Conservation (phyloP, 1,284 basidiomycete genomes). For the Phenoliferia sp. region DNA sequence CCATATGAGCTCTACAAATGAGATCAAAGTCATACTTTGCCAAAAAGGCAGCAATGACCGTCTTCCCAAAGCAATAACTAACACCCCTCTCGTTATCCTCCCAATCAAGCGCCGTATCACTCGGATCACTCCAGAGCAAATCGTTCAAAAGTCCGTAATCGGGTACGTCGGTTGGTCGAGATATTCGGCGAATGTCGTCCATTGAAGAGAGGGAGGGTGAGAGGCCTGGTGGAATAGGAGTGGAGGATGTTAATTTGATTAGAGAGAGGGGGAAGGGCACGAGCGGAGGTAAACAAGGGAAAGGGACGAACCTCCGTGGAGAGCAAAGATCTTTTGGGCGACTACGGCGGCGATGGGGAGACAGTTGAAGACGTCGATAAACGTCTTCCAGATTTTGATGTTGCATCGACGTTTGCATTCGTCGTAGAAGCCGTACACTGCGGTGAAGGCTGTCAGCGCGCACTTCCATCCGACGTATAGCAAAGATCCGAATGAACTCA, state of each 20-base stretch:
- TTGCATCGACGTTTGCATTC: constrained; percentile 99
- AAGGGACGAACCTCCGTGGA: constrained; percentile 60
- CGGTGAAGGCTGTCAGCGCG: neutral
- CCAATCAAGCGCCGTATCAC: constrained; percentile 96
- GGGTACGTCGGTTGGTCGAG: constrained; percentile 97
- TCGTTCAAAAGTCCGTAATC: constrained; percentile 98
- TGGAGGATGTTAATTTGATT: neutral
- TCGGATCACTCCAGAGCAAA: constrained; percentile 96
- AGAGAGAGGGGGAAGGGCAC: neutral
- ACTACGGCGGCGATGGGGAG: constrained; percentile 98
- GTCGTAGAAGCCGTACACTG: constrained; percentile 99
- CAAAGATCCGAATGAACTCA: constrained; percentile 47
- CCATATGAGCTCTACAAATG: constrained; percentile 99
- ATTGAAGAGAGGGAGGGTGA: constrained; percentile 96
- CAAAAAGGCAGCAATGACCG: constrained; percentile 88
- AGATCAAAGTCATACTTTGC: constrained; percentile 82
- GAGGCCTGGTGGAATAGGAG: constrained; percentile 45
- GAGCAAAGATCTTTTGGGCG: constrained; percentile 99
- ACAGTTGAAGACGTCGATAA: constrained; percentile 99
- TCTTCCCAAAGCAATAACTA: constrained; percentile 98
- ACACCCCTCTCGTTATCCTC: constrained; percentile 99
- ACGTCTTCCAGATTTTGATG: constrained; percentile 99
- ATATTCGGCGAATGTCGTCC: constrained; percentile 98
- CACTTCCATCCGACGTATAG: neutral
- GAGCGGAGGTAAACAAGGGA: neutral